These are phyloP conservation scores for Penicillium coprophilum DNA, from an alignment of 495 filamentous ascomycete species.

Conservation along the genomic window DNA sequence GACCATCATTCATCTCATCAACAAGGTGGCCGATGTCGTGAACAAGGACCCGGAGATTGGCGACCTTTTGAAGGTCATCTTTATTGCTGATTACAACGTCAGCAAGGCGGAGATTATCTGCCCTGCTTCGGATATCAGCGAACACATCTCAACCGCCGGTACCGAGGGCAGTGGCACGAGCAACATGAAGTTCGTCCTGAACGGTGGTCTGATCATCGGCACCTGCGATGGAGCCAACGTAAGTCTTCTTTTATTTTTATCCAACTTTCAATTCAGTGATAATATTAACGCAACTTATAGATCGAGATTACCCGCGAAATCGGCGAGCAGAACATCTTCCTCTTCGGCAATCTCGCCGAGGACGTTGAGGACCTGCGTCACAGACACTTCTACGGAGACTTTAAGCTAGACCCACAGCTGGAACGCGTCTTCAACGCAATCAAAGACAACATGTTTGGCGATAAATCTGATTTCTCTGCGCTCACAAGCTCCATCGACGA, in stretches of 20 bases:
- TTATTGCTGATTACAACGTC: conserved; percentile 97
- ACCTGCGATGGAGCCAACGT: conserved; percentile 98
- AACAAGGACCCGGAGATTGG: conserved; percentile 91
- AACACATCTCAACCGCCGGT: conserved; percentile 97
- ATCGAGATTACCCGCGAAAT: conserved; percentile 98
- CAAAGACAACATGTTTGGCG: conserved; percentile 72
- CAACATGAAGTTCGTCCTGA: conserved; percentile 99
- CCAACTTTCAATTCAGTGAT: background rate
- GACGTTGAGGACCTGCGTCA: conserved; percentile 96
- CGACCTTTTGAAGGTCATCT: conserved; percentile 93
- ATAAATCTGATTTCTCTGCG: conserved; percentile 69
- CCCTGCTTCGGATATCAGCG: conserved; percentile 92
- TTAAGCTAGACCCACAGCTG: conserved; percentile 74
- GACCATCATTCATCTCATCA: conserved; percentile 95
- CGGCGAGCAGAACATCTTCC: conserved; percentile 94
- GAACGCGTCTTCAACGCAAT: conserved; percentile 81
- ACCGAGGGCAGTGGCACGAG: conserved; percentile 72
- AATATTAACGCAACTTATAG: conserved; percentile 41
- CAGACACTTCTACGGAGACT: conserved; percentile 76
- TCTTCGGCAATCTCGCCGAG: conserved; percentile 95
- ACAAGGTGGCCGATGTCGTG: conserved; percentile 85
- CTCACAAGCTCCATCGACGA: conserved; percentile 80
- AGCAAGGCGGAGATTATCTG: conserved; percentile 97
- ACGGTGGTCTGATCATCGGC: conserved; percentile 94
- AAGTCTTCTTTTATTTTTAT: conserved; percentile 38